These are phyloP conservation scores for Grosmannia clavigera DNA, from an alignment of 2,329 filamentous ascomycete species.

Conservation along the genomic window DNA sequence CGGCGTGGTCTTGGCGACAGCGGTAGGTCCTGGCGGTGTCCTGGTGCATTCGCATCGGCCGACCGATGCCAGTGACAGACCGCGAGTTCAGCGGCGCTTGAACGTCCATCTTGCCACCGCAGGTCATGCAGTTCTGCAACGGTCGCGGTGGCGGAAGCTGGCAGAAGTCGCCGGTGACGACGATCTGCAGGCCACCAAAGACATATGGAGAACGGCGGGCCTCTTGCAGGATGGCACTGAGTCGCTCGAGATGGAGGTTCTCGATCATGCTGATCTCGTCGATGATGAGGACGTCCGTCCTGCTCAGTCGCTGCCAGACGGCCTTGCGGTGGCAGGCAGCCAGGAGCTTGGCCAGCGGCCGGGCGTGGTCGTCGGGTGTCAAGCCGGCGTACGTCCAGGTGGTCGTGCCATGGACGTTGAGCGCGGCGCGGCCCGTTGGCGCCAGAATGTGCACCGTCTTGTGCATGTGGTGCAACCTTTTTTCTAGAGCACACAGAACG, in stretches of 20 bases:
- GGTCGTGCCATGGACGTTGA: constrained; percentile 43
- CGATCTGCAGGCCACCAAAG: constrained; percentile 38
- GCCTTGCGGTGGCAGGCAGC: background rate
- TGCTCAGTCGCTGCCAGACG: constrained; percentile 23
- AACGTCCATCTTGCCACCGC: constrained; percentile 24
- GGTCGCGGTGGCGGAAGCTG: constrained; percentile 47
- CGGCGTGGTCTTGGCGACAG: constrained; percentile 20
- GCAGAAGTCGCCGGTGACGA: constrained; percentile 49
- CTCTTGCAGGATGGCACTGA: constrained; percentile 33
- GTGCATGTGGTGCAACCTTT: constrained; percentile 20
- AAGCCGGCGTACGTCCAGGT: constrained; percentile 46
- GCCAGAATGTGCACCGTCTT: constrained; percentile 38
- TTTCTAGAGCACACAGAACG: constrained; percentile 36
- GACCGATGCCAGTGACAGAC: background rate
- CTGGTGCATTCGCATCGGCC: background rate
- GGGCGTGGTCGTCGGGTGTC: constrained; percentile 33
- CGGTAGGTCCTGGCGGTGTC: constrained; percentile 16
- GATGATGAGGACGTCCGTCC: constrained; percentile 45
- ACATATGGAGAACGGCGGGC: constrained; percentile 16
- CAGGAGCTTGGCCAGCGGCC: constrained; percentile 22
- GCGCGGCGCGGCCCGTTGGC: constrained; percentile 46
- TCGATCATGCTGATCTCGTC: constrained; percentile 60
- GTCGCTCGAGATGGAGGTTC: constrained; percentile 37
- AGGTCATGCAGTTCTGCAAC: constrained; percentile 38
- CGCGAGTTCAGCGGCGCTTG: background rate